Base-by-base conservation (phyloP, 345 rosid species). In the Odontarrhena argentea region DNA sequence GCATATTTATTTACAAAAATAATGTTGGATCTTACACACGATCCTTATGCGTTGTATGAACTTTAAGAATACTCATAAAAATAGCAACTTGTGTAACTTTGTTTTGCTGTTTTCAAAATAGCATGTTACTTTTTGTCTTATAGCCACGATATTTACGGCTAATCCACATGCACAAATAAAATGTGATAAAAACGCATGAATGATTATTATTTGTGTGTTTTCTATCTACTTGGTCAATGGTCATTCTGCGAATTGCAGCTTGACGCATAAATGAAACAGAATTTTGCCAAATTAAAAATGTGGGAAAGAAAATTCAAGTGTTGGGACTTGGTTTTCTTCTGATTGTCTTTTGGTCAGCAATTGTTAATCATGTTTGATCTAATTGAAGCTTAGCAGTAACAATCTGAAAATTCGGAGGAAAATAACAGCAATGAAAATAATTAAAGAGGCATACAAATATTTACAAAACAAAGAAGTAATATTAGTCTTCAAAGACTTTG, bases 401-500 rank as follows among this genome's bases (percentile, higher is more conserved):
- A 5, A 38, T 8, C 11, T 38, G 42, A 9, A 9, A 38, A 8
- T 41, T 58, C 5, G 43, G 5, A 11, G 14, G 40, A 12, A 8
- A 7, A 0, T 8, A 14, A 9, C 26, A 35, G 25, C 6, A 34
- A 4, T 9, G 18, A 18, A 43, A 22, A 10, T 5, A 14, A 14
- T 5, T 28, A 6, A 26, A 2, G 25, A 63, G 15, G 7, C 26
- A 37, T 4, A 5, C 8, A 47, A 61, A 6, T 34, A 25, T 37
- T n/a, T 38, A 40, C 42, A 2, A 34, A n/a, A 3, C 22, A 42
- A 5, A 12, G 35, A 56, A n/a, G 30, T 34, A 24, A 7, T 25
- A 36, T 24, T 37, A 8, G 5, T 14, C 42, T 36, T 12, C 13
- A 63, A 63, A n/a, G 68, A 46, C 34, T 61, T 38, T 53, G 38